Base-by-base conservation (phyloP, 768 basidiomycete genomes). In the Pisolithus albus region DNA sequence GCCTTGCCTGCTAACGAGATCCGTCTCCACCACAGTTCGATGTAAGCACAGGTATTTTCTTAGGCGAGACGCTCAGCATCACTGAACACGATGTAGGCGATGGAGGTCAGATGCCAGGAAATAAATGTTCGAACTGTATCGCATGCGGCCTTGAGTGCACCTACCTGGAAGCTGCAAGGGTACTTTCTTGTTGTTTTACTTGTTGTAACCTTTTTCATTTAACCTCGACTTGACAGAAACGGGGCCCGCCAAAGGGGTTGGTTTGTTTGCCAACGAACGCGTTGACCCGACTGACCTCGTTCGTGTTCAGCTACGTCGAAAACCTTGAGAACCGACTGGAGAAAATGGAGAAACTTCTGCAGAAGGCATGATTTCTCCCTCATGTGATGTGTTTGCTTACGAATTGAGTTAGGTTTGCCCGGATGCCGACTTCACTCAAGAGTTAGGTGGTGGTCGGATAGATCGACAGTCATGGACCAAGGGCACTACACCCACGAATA, bases 321-420 rank as follows among this genome's bases (percentile, higher is more conserved):
- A 76, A 74, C 46, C 71, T 86, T 36, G 84, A 86, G 64, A 72
- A 64, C 51, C 75, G 83, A 10, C 62, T 86, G 2, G 78, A 81
- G 51, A 84, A 82, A 60, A 79, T 86, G 73, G 82, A 86, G 62
- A 75, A 70, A 53, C 70, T 86, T 4, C 64, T 86, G 19, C 72
- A 69, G 49, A 78, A 75, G 66, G 84, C 81, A 46, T 15, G 26
- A 52, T 54, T 15, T 36, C 21, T 36, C n/a, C 37, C 21, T 52
- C 19, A 26, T 57, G 23, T 52, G 56, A 26, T 38, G 9, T 10
- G 50, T 45, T 37, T 16, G 46, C 52, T 38, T 40, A 40, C 32
- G 30, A 40, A 36, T 8, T 19, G n/a, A n/a, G 10, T 39, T 38
- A 86, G 85, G 70, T 88, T 42, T 82, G 78, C 57, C 84, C 85